A percentile compares a stretch with the other conserved stretches of the same genome.
phyloP scores from a whole-genome alignment of 2,329 filamentous ascomycete species.

The Colletotrichum camelliae region DNA sequence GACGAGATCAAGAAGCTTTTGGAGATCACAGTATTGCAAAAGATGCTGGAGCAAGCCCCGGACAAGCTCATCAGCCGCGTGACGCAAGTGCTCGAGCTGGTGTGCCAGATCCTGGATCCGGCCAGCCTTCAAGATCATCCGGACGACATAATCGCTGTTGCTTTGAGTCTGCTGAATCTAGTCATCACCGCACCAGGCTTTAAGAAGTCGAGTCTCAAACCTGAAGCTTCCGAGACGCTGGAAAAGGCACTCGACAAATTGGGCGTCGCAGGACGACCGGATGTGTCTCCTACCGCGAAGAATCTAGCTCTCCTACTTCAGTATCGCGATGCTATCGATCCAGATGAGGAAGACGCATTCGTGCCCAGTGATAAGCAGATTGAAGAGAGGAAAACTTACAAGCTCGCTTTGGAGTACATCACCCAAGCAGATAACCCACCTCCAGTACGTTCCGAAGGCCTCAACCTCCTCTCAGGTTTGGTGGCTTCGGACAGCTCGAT shows the following conservation, averaged over 20 bases:
- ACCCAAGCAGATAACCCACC: constrained; percentile 65
- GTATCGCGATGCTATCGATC: constrained; percentile 60
- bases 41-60: constrained; percentile 67
- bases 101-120: constrained; percentile 62
- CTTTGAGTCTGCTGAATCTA: constrained; percentile 66
- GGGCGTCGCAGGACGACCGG: constrained; percentile 39
- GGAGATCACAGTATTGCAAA: constrained; percentile 68
- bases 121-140: constrained; percentile 45
- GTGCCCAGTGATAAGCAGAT: constrained; percentile 52
- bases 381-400: constrained; percentile 68
- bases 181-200: constrained; percentile 64
- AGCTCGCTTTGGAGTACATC: constrained; percentile 68
- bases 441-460: constrained; percentile 69
- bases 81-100: constrained; percentile 68
- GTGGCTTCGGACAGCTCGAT: constrained; percentile 60
- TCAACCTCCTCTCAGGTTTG: constrained; percentile 64
- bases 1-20: constrained; percentile 56
- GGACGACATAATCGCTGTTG: constrained; percentile 56
- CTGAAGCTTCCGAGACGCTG: constrained; percentile 47
- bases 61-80: constrained; percentile 69
- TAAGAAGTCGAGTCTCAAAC: constrained; percentile 50
- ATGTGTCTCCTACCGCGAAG: constrained; percentile 57
- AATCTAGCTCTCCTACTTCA: constrained; percentile 62
- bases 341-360: constrained; percentile 39
- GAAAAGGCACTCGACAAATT: constrained; percentile 54